Evolutionary conservation across 495 filamentous ascomycete genomes (phyloP), one percentile per base, ranked within the genome.

Genomic region (Aspergillus conjunctus): DNA sequence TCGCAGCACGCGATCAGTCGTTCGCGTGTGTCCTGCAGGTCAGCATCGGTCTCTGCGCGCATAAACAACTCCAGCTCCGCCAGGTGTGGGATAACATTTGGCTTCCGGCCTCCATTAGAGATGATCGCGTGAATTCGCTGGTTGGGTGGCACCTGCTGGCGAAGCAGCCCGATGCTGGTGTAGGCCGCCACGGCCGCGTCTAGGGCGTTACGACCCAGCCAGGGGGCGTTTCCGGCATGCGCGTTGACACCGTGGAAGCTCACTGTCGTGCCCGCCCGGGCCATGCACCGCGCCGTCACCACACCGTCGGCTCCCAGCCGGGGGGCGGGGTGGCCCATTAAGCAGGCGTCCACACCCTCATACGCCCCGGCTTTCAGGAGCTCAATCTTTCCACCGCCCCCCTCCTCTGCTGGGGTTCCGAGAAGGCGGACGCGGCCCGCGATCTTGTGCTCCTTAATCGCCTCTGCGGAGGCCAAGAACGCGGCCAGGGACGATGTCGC

Each of bases 391-490:
- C 87, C 88, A 7, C 86, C 86, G 15, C 85, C 84, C n/a, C 80
- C 81, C 75, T 90, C 87, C 70, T 91, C 87, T 0, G 83, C 88
- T 1, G 87, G 88, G 0, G 87, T 90, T 26, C 87, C 87, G 30
- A 90, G 80, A 34, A 90, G 62, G 7, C 21, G 22, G 10, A 45
- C 41, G 11, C 54, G 41, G 18, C 34, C 54, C 15, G 18, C 32
- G n/a, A 56, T 56, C 15, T 32, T 11, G 12, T 30, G n/a, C 21
- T 22, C 10, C 7, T 31, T 21, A 4, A 45, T 26, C 8, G 43
- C 39, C 7, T 30, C 20, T 6, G 39, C 78, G 3, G 79, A 73
- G 22, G 79, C 82, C 9, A 88, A 65, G 5, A 72, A 81, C 2
- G 73, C 82, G 0, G 79, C 79, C 7, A 86, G 63, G 0, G 85